phyloP scores from a whole-genome alignment of 2,329 filamentous ascomycete genomes.

The Phaeosphaeriaceae sp. region DNA sequence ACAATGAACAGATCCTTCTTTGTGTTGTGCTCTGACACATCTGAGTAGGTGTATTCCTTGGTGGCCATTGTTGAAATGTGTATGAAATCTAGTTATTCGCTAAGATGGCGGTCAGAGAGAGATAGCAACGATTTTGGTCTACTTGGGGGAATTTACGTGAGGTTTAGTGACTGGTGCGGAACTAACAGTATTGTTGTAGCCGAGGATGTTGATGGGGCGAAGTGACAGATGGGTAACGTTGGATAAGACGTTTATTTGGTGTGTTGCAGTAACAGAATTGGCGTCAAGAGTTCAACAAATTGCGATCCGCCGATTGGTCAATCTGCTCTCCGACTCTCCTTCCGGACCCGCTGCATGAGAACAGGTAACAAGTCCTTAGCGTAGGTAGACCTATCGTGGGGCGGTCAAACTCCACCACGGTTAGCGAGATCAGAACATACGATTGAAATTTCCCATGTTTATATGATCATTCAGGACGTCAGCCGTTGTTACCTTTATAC shows the following conservation, averaged over 20 bases:
- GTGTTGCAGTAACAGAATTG: not conserved
- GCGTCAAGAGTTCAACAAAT: conserved; percentile 16
- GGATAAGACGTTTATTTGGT: conserved; percentile 18
- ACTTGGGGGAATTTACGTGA: not conserved
- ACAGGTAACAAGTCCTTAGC: conserved; percentile 23
- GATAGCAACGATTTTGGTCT: not conserved
- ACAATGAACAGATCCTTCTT: conserved; percentile 95
- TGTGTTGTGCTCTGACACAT: conserved; percentile 49
- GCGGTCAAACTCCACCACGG: not conserved
- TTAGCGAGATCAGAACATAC: too few relatives aligned
- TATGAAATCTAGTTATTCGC: conserved; percentile 5
- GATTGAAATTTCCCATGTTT: too few relatives aligned
- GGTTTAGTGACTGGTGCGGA: not conserved
- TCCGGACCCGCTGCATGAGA: conserved; percentile 8
- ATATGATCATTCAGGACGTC: too few relatives aligned
- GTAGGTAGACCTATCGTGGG: not conserved
- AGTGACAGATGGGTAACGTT: conserved; percentile 9
- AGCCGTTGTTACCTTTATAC: too few relatives aligned
- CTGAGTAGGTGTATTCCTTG: conserved; percentile 51
- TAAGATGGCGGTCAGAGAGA: not conserved
- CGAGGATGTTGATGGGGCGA: conserved; percentile 8
- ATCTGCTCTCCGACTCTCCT: not conserved
- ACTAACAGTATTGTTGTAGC: not conserved
- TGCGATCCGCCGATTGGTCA: conserved; percentile 21
- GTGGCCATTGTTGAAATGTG: conserved; percentile 40